Evolutionary conservation across 495 filamentous ascomycete genomes (phyloP), one percentile per base, ranked within the genome.

Genomic region (Neurospora sp.): DNA sequence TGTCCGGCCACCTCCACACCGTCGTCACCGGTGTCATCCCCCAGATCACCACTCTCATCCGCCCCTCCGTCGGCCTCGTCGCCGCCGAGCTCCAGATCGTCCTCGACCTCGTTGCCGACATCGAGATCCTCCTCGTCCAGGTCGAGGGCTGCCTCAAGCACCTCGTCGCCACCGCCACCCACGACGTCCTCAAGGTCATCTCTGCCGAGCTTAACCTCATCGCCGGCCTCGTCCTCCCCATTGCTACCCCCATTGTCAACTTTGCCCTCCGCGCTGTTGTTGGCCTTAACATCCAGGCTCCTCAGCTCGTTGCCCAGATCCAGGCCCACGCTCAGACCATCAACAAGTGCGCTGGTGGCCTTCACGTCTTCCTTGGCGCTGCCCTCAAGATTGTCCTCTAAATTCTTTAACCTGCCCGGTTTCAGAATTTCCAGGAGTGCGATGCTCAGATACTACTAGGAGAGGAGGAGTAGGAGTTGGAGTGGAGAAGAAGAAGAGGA

Each of bases 91-190:
- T 74, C 69, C 14, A 74, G 44, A 44, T 69, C 70, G 37, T 74
- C 44, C 69, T 74, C n/a, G 20, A 16, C 20, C 70, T 74, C 69
- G 37, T 74, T 40, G 70, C 37, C 73, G 69, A 72, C 20, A 40
- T 74, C 70, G 66, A 74, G 70, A 38, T 38, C 41, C 42, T 74
- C 70, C 27, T 74, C 41, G 1, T 5, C 14, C 27, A 66, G 41
- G 48, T 74, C 38, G 44, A 74, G 70, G 12, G 20, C 31, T 71
- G 69, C 69, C 35, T 74, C 44, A 71, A 72, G 73, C 39, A 74
- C 12, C 23, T 74, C 8, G 69, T 74, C 35, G 73, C 46, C 44
- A 38, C 41, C 20, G 70, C 46, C 69, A 35, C 35, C 54, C 18
- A 39, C 18, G 42, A 66, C 18, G 71, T 72, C 27, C 71, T 72